phyloP scores from a whole-genome alignment of 257 asterid genomes.

The Phtheirospermum japonicum region DNA sequence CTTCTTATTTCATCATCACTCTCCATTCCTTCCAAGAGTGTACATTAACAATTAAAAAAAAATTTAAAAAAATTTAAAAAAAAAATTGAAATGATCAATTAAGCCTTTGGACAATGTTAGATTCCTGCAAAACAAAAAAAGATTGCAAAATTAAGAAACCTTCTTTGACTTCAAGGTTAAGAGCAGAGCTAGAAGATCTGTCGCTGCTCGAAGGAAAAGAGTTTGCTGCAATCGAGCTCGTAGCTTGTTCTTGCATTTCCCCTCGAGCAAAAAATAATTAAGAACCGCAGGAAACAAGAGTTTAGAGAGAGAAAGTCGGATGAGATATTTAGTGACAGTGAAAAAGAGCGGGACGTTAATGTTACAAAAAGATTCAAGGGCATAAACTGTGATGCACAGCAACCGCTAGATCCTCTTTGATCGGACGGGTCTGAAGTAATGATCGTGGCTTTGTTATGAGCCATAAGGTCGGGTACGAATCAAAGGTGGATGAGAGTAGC shows the following conservation, averaged over 20 bases:
- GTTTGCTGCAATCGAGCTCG: slow-evolving; percentile 58
- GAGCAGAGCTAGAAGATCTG: slow-evolving; percentile 75
- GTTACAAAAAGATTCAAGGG: slow-evolving; percentile 9
- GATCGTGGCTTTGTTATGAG: no score
- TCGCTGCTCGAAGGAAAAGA: slow-evolving; percentile 70
- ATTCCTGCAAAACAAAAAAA: neutral
- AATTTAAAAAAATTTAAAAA: no score
- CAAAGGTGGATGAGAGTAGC: no score
- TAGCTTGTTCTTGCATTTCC: slow-evolving; percentile 65
- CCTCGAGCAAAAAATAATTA: neutral
- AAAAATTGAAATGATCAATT: no score
- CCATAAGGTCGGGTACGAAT: no score
- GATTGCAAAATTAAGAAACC: slow-evolving; percentile 28
- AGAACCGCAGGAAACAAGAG: no score
- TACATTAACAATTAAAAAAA: neutral
- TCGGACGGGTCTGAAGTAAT: slow-evolving; percentile 28
- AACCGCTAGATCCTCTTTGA: slow-evolving; percentile 38
- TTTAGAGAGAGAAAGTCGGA: no score
- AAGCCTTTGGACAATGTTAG: no score
- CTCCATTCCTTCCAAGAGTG: slow-evolving; percentile 59
- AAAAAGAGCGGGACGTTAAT: slow-evolving; percentile 54
- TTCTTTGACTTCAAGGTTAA: slow-evolving; percentile 55
- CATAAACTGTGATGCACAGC: no score
- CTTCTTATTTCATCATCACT: slow-evolving; percentile 80
- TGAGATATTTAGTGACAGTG: no score